These are phyloP conservation scores for Niebla homalea DNA, from an alignment of 495 filamentous ascomycete genomes.

Conservation along the genomic window DNA sequence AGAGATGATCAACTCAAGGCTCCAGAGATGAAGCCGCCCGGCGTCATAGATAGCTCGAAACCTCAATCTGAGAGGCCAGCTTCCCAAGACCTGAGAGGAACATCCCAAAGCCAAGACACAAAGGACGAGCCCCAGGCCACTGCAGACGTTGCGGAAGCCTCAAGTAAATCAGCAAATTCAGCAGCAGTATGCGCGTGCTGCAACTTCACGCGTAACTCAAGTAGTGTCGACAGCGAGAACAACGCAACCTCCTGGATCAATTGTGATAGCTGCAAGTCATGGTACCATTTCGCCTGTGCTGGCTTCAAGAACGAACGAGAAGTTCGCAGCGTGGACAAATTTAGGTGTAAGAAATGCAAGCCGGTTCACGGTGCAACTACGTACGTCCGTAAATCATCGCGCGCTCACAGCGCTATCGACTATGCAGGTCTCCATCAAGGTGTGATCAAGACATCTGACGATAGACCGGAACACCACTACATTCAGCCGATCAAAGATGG, in stretches of 20 bases:
- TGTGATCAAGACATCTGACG: conserved; percentile 54
- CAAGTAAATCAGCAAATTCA: conserved; percentile 3
- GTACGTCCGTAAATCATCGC: conserved; percentile 46
- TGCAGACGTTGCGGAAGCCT: too few species aligned
- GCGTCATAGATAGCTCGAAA: too few species aligned
- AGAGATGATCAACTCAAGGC: too few species aligned
- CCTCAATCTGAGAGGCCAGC: neutral
- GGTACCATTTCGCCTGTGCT: conserved; percentile 64
- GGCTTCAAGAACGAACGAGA: conserved; percentile 59
- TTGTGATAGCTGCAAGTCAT: conserved; percentile 62
- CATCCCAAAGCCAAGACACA: too few species aligned
- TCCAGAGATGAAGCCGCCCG: too few species aligned
- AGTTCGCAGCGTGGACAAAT: conserved; percentile 60
- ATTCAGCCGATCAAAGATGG: conserved; percentile 59
- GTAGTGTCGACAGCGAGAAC: conserved; percentile 33
- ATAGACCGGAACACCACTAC: conserved; percentile 61
- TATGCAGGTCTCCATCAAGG: conserved; percentile 65
- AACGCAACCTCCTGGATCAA: conserved; percentile 52
- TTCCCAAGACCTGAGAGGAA: neutral
- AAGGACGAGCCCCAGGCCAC: too few species aligned
- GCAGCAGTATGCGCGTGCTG: conserved; percentile 39
- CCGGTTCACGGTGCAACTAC: conserved; percentile 51
- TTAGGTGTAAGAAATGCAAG: conserved; percentile 49
- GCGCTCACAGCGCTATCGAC: conserved; percentile 59
- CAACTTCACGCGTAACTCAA: conserved; percentile 34